Evolutionary conservation across 2,329 filamentous ascomycete species (phyloP).

Genomic region (Alternaria ethzedia): DNA sequence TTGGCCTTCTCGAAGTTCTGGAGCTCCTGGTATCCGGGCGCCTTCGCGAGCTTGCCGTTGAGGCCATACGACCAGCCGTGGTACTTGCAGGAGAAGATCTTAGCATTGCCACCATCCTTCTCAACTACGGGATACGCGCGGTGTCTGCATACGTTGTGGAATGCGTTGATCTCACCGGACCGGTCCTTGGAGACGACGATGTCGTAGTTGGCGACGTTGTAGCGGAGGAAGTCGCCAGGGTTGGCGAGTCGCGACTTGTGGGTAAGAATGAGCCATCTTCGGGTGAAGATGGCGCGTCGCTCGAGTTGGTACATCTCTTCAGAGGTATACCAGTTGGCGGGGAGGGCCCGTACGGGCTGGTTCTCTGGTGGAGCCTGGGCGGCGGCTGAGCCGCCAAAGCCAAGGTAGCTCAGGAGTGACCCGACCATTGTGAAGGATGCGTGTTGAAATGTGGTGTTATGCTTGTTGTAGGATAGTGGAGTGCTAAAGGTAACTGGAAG

Average conservation of each 20-base stretch:
- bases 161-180: constrained; percentile 48
- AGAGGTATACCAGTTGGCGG: constrained; percentile 50
- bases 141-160: constrained; percentile 56
- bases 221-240: constrained; percentile 64
- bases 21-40: constrained; percentile 51
- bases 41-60: constrained; percentile 53
- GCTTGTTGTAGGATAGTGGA: neutral
- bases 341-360: constrained; percentile 50
- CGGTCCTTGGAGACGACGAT: constrained; percentile 47
- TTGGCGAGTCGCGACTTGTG: constrained; percentile 59
- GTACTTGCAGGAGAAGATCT: constrained; percentile 53
- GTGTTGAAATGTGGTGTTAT: neutral
- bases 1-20: constrained; percentile 49
- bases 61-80: constrained; percentile 57
- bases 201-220: constrained; percentile 53
- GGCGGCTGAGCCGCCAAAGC: constrained; percentile 26
- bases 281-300: constrained; percentile 59
- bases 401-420: constrained; percentile 37
- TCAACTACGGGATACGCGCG: constrained; percentile 53
- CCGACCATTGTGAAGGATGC: constrained; percentile 26
- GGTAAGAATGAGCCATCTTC: constrained; percentile 63
- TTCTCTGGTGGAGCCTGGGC: constrained; percentile 21
- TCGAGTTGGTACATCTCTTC: constrained; percentile 56
- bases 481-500: neutral
- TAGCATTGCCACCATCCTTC: constrained; percentile 46